Evolutionary conservation across 78 protist genomes (phyloP).

Genomic region (Chrysochromulina tobinii): DNA sequence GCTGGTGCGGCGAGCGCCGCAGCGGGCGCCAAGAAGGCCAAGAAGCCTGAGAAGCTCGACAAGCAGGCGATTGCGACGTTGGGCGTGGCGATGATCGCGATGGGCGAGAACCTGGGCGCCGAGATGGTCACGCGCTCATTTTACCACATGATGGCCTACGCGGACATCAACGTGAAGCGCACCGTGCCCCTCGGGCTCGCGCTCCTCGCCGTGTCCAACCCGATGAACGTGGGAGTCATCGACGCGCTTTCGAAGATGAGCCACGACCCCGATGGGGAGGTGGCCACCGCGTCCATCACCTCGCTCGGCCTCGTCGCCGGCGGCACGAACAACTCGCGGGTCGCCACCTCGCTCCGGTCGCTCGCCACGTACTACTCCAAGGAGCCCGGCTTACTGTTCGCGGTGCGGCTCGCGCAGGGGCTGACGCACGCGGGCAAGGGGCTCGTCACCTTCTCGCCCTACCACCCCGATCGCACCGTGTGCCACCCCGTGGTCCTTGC

Average conservation of each 20-base stretch:
- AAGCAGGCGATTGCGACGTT: conserved; percentile 75
- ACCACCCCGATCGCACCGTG: conserved; percentile 81
- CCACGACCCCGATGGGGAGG: conserved; percentile 85
- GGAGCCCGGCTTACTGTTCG: conserved; percentile 43
- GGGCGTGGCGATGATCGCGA: conserved; percentile 92
- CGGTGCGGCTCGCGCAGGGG: conserved; percentile 71
- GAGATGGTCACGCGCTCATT: conserved; percentile 88
- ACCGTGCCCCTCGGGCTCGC: conserved; percentile 96
- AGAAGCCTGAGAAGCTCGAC: conserved; percentile 3
- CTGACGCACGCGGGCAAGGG: conserved; percentile 94
- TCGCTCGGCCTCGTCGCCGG: conserved; percentile 83
- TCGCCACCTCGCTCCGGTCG: conserved; percentile 82
- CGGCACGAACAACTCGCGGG: conserved; percentile 96
- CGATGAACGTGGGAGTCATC: conserved; percentile 38
- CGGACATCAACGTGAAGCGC: not conserved
- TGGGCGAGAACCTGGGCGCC: conserved; percentile 94
- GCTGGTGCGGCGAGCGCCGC: not conserved
- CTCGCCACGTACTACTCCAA: conserved; percentile 39
- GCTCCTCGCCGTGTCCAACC: conserved; percentile 82
- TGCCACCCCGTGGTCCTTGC: conserved; percentile 52
- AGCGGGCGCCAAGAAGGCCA: not conserved
- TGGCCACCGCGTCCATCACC: conserved; percentile 76
- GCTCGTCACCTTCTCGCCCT: conserved; percentile 39
- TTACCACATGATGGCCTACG: conserved; percentile 82
- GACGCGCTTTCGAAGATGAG: conserved; percentile 70